Evolutionary conservation across 2,329 filamentous ascomycete species (phyloP).

Genomic region (Beauveria pseudobassiana): DNA sequence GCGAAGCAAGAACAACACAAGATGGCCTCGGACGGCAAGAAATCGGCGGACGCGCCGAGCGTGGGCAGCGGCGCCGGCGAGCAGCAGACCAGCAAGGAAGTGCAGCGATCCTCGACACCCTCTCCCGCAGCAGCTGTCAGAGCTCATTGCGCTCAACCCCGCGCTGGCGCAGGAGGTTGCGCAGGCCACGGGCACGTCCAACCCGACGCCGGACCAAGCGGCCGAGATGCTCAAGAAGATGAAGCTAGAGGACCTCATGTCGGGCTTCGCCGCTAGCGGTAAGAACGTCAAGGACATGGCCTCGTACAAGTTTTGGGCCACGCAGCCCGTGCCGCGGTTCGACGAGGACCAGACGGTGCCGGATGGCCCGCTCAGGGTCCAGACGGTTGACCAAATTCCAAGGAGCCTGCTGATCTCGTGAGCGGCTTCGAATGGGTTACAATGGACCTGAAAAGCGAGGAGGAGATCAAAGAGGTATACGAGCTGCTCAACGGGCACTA

Average conservation of each 20-base stretch:
- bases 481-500: constrained; percentile 90
- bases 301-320: constrained; percentile 97
- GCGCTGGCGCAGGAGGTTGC: constrained; percentile 55
- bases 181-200: constrained; percentile 27
- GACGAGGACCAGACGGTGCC: constrained; percentile 48
- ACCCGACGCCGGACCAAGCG: constrained; percentile 33
- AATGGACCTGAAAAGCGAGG: constrained; percentile 73
- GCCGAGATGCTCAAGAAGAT: constrained; percentile 53
- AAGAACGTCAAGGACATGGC: constrained; percentile 96
- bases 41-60: constrained; percentile 27
- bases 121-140: constrained; percentile 52
- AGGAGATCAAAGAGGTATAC: constrained; percentile 81
- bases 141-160: constrained; percentile 67
- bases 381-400: constrained; percentile 73
- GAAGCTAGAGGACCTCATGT: constrained; percentile 65
- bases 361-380: constrained; percentile 79
- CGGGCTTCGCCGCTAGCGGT: constrained; percentile 64
- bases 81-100: constrained; percentile 25
- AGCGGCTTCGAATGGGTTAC: constrained; percentile 92
- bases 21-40: constrained; percentile 27
- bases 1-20: background rate
- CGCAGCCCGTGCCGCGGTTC: constrained; percentile 88
- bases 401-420: constrained; percentile 66
- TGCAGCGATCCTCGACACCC: constrained; percentile 45
- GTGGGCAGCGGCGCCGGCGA: constrained; percentile 26